Percentiles rank a stretch among this genome's conserved stretches.
These are phyloP conservation scores for Rhododendron ferrugineum DNA, from an alignment of 148 eudicot genomes.

Conservation along the genomic window DNA sequence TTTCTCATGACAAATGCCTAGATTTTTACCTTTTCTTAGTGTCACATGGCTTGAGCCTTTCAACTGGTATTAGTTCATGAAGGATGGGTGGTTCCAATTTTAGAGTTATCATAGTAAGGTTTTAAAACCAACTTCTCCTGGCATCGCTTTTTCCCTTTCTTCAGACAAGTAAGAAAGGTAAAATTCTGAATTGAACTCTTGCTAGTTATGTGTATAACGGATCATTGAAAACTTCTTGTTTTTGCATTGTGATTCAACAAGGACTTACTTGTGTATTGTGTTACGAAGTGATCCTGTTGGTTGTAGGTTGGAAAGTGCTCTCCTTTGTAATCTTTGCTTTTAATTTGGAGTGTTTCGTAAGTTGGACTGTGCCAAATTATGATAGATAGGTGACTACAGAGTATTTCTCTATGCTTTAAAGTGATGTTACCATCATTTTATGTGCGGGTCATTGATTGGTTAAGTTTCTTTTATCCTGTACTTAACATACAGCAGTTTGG, in stretches of 20 bases:
- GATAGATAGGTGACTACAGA: not conserved
- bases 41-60: not conserved
- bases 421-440: not conserved
- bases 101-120: not conserved
- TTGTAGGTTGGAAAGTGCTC: not conserved
- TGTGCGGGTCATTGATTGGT: not conserved
- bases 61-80: not conserved
- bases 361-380: not conserved
- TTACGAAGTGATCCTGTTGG: not conserved
- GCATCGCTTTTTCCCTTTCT: not conserved
- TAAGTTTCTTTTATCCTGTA: not conserved
- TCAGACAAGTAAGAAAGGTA: not conserved
- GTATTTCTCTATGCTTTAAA: not conserved
- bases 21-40: not conserved
- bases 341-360: not conserved
- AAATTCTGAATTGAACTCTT: not conserved
- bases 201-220: not conserved
- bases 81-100: not conserved
- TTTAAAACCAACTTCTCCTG: not conserved
- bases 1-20: not conserved
- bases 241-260: not conserved
- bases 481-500: not conserved
- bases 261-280: not conserved
- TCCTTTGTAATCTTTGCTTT: not conserved
- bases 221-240: not conserved